Evolutionary conservation across 78 protist species (phyloP), one percentile per base, ranked within the genome.

Genomic region (Speleostelium caveatum): DNA sequence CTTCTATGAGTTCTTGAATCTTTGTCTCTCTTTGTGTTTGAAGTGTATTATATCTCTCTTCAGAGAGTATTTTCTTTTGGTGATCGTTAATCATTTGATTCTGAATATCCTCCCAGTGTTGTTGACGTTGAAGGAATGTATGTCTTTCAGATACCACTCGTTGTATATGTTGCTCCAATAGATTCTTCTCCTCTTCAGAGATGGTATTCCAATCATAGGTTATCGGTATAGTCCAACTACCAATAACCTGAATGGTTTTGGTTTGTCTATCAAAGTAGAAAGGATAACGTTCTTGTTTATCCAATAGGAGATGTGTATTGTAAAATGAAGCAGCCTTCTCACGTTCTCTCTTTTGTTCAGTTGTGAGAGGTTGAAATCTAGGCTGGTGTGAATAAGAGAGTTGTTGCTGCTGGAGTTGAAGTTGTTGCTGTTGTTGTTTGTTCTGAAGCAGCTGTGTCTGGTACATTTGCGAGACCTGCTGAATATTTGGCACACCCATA

Each of bases 251-350:
- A 59, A 83, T 69, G 0, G 90, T 83, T 69, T 83, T 83, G 41
- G 90, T 69, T 42, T 83, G 90, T 39, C 72, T 76, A 45, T 83
- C 90, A 60, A 83, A 83, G 59, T 83, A 83, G 42, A 51, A 73
- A 21, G 90, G 90, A 58, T 67, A 58, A 32, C 90, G 24, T 69
- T 83, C 90, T 69, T 83, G 90, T 38, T 75, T 68, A 28, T 83
- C 90, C 26, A 83, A 59, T 38, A 83, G 58, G 12, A 83, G 45
- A 5, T 21, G 26, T 22, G 55, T n/a, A 32, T 83, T 83, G 33
- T 63, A 83, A 42, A 69, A 69, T 0, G 79, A 69, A 8, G 90
- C 90, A 28, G 26, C 39, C 68, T 83, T 83, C 36, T 83, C 90
- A 17, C 77, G 28, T 41, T 28, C 69, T 59, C 63, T 69, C 36